Base-by-base conservation (phyloP, 176 grass and related monocot species). In the Aegilops bicornis region DNA sequence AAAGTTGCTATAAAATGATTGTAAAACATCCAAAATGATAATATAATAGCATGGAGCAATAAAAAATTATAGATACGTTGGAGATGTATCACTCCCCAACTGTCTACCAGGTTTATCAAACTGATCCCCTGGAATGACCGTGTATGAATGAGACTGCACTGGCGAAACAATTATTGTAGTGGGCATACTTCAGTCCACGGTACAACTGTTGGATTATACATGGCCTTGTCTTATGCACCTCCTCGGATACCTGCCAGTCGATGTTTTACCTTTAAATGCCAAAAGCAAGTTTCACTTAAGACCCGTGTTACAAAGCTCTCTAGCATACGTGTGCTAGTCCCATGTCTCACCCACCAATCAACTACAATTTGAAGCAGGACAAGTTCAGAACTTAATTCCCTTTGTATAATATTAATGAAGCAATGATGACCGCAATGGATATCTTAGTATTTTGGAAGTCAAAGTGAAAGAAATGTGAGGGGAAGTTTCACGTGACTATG, bases 241-340 rank as follows among this genome's bases (percentile, higher is more conserved):
- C 25, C 72, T 75, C 72, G 3, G 72, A 75, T 30, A 50, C 13
- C 1, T 29, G 39, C 72, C 72, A 48, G 13, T 50, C 7, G 14
- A 75, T 75, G 42, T 75, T 75, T 42, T 75, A 75, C 23, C 42
- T 50, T 47, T 47, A 16, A 27, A 40, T 23, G 3, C 72, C 72
- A 29, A 75, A 75, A 75, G 42, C 72, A 75, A 2, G 72, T 75
- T 29, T 75, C 23, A 40, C 42, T 48, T 75, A 75, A 75, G 72
- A 75, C 17, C 23, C 42, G 72, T 1, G 42, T 75, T 40, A 7
- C 23, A 19, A 75, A 8, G 42, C 23, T 29, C 30, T 75, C 40
- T 12, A 75, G 42, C n/a, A 50, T 40, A 50, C 23, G 23, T 17
- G 42, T 75, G 24, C 24, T 23, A 29, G 42, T 75, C 42, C 72